phyloP scores from a whole-genome alignment of 768 basidiomycete genomes.

The Boletus reticuloceps region DNA sequence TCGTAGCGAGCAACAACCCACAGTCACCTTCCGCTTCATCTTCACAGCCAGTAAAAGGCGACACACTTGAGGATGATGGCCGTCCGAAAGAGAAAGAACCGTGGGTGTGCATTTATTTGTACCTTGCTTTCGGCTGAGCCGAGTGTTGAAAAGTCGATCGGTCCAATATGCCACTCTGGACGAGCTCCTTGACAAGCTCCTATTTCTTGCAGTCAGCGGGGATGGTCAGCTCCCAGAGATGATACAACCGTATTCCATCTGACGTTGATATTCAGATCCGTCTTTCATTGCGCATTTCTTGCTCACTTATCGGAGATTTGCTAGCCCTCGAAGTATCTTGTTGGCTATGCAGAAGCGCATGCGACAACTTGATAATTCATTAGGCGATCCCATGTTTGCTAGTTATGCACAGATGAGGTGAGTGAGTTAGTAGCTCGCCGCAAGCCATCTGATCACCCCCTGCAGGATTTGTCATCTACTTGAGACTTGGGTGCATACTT shows the following conservation, averaged over 20 bases:
- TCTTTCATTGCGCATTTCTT: constrained; percentile 78
- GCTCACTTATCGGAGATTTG: constrained; percentile 80
- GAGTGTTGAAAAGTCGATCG: constrained; percentile 41
- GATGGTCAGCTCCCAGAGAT: constrained; percentile 53
- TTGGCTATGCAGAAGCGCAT: constrained; percentile 87
- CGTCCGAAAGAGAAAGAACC: constrained; percentile 46
- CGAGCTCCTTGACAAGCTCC: constrained; percentile 75
- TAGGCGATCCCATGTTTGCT: constrained; percentile 81
- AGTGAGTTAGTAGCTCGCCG: background rate
- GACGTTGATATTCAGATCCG: constrained; percentile 49
- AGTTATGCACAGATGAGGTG: constrained; percentile 89
- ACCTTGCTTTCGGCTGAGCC: constrained; percentile 8
- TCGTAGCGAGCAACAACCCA: constrained; percentile 19
- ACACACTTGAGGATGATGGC: constrained; percentile 24
- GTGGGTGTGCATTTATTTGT: constrained; percentile 36
- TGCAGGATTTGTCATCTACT: constrained; percentile 75
- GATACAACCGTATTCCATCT: constrained; percentile 9
- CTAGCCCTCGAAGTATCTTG: constrained; percentile 74
- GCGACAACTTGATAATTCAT: constrained; percentile 68
- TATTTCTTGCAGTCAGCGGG: constrained; percentile 81
- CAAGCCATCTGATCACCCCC: constrained; percentile 1
- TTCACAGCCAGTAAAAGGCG: constrained; percentile 12
- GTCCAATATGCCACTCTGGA: constrained; percentile 75
- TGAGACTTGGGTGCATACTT: constrained; percentile 73
- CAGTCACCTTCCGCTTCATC: constrained; percentile 17